Conservation (phyloP, 2,329 filamentous ascomycete species). For the Nothomitra cinnamomea region DNA sequence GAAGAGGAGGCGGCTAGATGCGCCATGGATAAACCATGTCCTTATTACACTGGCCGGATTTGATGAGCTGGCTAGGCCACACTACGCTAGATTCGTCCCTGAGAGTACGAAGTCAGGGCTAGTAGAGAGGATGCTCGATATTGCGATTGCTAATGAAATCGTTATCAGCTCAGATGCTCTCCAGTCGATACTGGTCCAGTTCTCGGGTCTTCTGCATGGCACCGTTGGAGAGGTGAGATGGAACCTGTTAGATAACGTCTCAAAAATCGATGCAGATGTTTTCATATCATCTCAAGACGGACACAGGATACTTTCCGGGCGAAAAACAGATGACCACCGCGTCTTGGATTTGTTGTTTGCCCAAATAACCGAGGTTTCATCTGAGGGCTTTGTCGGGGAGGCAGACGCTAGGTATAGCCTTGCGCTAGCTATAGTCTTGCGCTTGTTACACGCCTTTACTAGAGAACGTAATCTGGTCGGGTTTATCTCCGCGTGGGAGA, state of each 20-base stretch:
- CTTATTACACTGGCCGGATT: conserved; percentile 1
- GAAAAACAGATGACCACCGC: not conserved
- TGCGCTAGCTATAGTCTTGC: not conserved
- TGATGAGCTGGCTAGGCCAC: not conserved
- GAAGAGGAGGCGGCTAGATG: not conserved
- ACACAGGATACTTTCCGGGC: not conserved
- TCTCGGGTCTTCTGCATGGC: not conserved
- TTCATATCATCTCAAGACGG: not conserved
- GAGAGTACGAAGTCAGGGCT: not conserved
- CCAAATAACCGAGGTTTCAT: not conserved
- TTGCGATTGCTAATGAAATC: conserved; percentile 1
- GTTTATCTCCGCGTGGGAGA: conserved; percentile 4
- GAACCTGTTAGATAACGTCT: conserved; percentile 1
- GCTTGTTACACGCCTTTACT: conserved; percentile 1
- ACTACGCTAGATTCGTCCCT: not conserved
- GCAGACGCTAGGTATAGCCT: not conserved
- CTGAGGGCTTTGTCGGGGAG: not conserved
- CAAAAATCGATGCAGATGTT: conserved; percentile 4
- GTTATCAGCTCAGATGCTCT: conserved; percentile 2
- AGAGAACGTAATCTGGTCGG: not conserved
- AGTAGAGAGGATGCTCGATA: conserved; percentile 3
- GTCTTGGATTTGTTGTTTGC: conserved; percentile 2
- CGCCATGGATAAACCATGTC: conserved; percentile 5
- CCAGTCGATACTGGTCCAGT: not conserved
- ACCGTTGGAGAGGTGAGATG: not conserved